A percentile compares a stretch with the other conserved stretches of the same genome.
Evolutionary conservation across 768 basidiomycete species (phyloP).

Genomic region (Mycena maculata): DNA sequence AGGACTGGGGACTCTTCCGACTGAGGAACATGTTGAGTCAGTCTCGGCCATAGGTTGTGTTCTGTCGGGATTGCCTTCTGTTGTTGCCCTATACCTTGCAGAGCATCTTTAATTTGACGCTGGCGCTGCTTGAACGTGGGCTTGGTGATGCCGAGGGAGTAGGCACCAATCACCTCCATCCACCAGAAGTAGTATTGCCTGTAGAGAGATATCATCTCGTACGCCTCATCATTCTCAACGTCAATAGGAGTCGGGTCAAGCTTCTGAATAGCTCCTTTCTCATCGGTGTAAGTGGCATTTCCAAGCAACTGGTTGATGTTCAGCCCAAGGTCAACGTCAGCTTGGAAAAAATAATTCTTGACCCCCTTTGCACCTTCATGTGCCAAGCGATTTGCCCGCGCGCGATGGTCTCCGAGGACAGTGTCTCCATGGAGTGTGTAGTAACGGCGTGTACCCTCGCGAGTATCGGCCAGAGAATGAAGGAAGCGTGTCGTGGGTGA

Average conservation of each 20-base stretch:
- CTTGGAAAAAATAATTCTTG: not conserved
- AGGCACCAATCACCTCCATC: not conserved
- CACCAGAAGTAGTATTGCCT: not conserved
- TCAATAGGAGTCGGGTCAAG: not conserved
- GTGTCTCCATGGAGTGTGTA: not conserved
- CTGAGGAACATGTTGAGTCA: too few species aligned
- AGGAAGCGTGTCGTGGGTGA: slow-evolving; percentile 8
- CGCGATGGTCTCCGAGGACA: not conserved
- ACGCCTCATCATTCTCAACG: not conserved
- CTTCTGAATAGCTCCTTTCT: not conserved
- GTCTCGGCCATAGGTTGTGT: not conserved
- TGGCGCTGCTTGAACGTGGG: not conserved
- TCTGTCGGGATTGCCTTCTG: not conserved
- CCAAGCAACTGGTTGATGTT: not conserved
- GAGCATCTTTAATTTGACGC: not conserved
- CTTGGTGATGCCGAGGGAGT: not conserved
- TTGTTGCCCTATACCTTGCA: not conserved
- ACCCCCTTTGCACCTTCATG: not conserved
- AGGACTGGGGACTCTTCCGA: too few species aligned
- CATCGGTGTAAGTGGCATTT: not conserved
- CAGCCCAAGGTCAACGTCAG: not conserved
- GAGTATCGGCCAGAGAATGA: not conserved
- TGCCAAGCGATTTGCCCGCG: not conserved
- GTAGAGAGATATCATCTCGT: not conserved
- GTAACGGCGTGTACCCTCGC: not conserved